Evolutionary conservation across 345 rosid species (phyloP).

Genomic region (Syzygium grande): DNA sequence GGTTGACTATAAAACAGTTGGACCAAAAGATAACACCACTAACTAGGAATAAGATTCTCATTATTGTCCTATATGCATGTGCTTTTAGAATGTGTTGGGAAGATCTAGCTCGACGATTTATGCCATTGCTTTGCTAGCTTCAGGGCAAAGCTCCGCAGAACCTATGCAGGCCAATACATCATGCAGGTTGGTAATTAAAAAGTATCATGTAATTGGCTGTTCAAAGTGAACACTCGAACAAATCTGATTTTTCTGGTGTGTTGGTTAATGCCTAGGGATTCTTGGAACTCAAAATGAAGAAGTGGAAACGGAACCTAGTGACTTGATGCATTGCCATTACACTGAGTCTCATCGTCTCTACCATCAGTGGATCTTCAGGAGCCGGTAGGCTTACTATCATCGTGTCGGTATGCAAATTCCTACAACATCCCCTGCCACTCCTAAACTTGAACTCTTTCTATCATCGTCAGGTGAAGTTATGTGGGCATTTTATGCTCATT

Average conservation of each 20-base stretch:
- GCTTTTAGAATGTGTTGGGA: constrained; percentile 52
- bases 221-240: neutral
- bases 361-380: no score
- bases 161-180: constrained; percentile 61
- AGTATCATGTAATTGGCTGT: neutral
- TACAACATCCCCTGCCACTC: neutral
- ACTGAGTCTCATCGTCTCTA: no score
- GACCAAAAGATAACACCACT: neutral
- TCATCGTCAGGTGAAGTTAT: neutral
- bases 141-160: constrained; percentile 26
- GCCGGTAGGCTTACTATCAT: no score
- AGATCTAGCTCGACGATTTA: constrained; percentile 44
- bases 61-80: neutral
- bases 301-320: neutral
- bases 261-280: constrained; percentile 36
- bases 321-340: no score
- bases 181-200: constrained; percentile 33
- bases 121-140: constrained; percentile 55
- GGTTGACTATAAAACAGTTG: neutral
- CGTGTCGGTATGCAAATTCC: neutral
- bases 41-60: neutral
- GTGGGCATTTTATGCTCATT: no score
- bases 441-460: neutral
- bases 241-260: neutral
- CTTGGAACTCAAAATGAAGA: neutral